A percentile compares a stretch with the other conserved stretches of the same genome.
phyloP scores from a whole-genome alignment of 148 eudicot genomes.

The Fagopyrum esculentum region DNA sequence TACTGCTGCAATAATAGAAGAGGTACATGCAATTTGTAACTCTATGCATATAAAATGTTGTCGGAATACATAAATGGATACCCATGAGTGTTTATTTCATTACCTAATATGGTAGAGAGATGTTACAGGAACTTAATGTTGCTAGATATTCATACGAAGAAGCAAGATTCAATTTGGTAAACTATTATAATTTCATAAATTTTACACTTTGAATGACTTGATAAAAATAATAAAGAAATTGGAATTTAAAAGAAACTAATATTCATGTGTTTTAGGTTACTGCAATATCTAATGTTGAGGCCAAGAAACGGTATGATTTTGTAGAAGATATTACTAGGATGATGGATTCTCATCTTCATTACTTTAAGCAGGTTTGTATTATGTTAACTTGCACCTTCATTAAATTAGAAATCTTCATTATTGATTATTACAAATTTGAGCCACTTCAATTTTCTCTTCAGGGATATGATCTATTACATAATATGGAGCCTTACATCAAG shows the following conservation, averaged over 20 bases:
- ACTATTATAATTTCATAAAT: not conserved
- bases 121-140: slow-evolving; percentile 81
- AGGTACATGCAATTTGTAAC: slow-evolving; percentile 45
- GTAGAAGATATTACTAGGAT: slow-evolving; percentile 75
- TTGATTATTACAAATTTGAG: not conserved
- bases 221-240: not conserved
- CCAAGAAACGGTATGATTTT: slow-evolving; percentile 81
- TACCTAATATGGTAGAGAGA: slow-evolving; percentile 65
- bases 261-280: slow-evolving; percentile 39
- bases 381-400: not conserved
- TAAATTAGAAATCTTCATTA: not conserved
- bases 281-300: slow-evolving; percentile 72
- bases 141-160: slow-evolving; percentile 80
- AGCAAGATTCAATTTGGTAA: slow-evolving; percentile 84
- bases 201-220: not conserved
- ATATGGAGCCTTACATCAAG: slow-evolving; percentile 81
- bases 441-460: slow-evolving; percentile 24
- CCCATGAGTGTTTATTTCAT: slow-evolving; percentile 19
- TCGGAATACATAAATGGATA: not conserved
- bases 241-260: not conserved
- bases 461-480: slow-evolving; percentile 87
- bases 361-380: slow-evolving; percentile 58
- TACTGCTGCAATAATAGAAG: slow-evolving; percentile 57
- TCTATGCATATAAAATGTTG: slow-evolving; percentile 13
- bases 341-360: slow-evolving; percentile 91